Percentiles rank a stretch among this genome's conserved stretches.
These are phyloP conservation scores for Arthrobotrys musiformis DNA, from an alignment of 2,329 filamentous ascomycete genomes.

Conservation along the genomic window DNA sequence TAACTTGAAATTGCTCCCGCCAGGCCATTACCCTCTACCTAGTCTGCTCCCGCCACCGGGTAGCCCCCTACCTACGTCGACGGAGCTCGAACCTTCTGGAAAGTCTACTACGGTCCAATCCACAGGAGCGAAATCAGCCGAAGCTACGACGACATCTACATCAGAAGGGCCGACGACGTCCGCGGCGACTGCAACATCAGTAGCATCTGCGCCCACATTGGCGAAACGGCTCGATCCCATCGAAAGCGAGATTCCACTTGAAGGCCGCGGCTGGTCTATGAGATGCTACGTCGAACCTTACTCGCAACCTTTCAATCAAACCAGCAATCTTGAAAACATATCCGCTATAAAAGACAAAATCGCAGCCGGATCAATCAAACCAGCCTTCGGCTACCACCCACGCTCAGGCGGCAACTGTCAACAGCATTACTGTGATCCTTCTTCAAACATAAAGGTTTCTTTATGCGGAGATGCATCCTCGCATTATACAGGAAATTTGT, in stretches of 20 bases:
- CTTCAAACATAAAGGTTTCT: slow-evolving; percentile 1
- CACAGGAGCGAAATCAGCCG: neutral
- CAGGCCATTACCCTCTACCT: neutral
- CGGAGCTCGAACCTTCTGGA: neutral
- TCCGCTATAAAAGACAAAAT: neutral
- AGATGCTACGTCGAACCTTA: neutral
- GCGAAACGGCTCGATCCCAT: too few species aligned
- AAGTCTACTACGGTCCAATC: neutral
- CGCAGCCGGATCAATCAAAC: neutral
- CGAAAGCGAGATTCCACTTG: neutral
- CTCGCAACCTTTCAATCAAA: neutral
- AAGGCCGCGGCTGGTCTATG: neutral
- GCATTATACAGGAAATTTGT: neutral
- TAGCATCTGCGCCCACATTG: too few species aligned
- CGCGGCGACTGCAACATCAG: neutral
- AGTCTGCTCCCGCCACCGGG: neutral
- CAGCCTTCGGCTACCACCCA: neutral
- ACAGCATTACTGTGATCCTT: slow-evolving; percentile 19
- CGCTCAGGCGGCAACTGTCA: neutral
- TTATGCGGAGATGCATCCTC: neutral
- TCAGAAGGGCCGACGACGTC: neutral
- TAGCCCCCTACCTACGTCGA: neutral
- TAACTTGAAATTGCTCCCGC: too few species aligned
- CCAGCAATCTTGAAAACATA: neutral
- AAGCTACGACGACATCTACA: too few species aligned